These are phyloP conservation scores for Beauveria asiatica DNA, from an alignment of 2,329 filamentous ascomycete genomes.

Conservation along the genomic window DNA sequence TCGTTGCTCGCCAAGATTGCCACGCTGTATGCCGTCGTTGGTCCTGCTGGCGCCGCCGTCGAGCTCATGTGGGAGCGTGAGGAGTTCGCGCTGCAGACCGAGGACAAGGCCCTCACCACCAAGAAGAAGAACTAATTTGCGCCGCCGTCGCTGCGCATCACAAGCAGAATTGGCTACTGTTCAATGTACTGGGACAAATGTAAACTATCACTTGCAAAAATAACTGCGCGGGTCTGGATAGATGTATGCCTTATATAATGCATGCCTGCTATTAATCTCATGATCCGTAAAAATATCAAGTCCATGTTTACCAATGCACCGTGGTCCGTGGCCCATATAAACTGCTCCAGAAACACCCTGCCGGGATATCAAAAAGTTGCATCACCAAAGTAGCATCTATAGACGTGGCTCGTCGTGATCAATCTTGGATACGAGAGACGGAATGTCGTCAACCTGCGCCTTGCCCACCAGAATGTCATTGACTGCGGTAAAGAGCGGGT, in stretches of 20 bases:
- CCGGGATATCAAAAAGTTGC: background rate
- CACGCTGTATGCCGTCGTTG: conserved; percentile 10
- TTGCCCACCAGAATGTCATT: conserved; percentile 69
- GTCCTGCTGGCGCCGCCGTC: conserved; percentile 14
- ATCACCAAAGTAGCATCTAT: background rate
- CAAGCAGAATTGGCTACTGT: background rate
- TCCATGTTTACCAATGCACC: background rate
- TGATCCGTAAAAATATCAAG: background rate
- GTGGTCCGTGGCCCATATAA: background rate
- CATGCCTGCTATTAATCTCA: conserved; percentile 2
- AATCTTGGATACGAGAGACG: conserved; percentile 48
- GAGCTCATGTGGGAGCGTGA: conserved; percentile 18
- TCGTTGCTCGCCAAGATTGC: conserved; percentile 2
- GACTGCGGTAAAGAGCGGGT: conserved; percentile 88
- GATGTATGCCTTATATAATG: conserved; percentile 3
- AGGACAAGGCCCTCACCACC: background rate
- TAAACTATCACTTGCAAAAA: background rate
- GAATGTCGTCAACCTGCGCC: conserved; percentile 72
- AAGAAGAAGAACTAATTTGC: conserved; percentile 6
- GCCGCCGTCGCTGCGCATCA: background rate
- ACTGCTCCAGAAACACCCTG: background rate
- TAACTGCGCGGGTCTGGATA: background rate
- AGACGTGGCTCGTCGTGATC: conserved; percentile 8
- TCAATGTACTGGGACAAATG: background rate
- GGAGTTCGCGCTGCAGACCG: conserved; percentile 12